Evolutionary conservation across 768 basidiomycete species (phyloP).

Genomic region (Lactarius quietus): DNA sequence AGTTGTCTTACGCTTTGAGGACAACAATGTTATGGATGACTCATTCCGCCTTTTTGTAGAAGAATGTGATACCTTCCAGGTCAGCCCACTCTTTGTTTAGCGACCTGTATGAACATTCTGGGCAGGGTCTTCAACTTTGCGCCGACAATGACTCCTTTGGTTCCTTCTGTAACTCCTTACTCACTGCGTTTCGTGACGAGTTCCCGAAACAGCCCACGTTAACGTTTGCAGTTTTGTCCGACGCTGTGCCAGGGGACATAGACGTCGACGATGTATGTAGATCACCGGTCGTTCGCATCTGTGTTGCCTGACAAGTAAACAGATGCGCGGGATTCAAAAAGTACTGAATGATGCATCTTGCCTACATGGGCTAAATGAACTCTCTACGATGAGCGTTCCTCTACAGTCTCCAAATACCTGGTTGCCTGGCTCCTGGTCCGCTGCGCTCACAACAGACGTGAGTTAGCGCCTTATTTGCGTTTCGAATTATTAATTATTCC

Average conservation of each 20-base stretch:
- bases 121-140: constrained; percentile 66
- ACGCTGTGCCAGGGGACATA: constrained; percentile 32
- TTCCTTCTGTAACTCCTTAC: constrained; percentile 55
- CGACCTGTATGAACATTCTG: neutral
- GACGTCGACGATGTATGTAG: constrained; percentile 16
- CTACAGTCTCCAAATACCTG: constrained; percentile 33
- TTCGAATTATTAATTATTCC: neutral
- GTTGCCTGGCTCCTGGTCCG: constrained; percentile 30
- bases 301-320: constrained; percentile 21
- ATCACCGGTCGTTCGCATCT: constrained; percentile 4
- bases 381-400: constrained; percentile 33
- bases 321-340: constrained; percentile 40
- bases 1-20: constrained; percentile 37
- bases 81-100: constrained; percentile 28
- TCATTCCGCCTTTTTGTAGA: constrained; percentile 65
- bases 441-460: constrained; percentile 31
- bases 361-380: constrained; percentile 31
- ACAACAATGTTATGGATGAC: constrained; percentile 63
- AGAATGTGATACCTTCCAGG: constrained; percentile 74
- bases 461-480: neutral
- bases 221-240: constrained; percentile 56
- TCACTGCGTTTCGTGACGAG: constrained; percentile 64
- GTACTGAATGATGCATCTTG: constrained; percentile 62
- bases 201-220: constrained; percentile 58
- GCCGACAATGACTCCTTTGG: constrained; percentile 63